A percentile compares a stretch with the other conserved stretches of the same genome.
Evolutionary conservation across 1,139 yeast species (phyloP).

Genomic region (Lodderomyces margitis): DNA sequence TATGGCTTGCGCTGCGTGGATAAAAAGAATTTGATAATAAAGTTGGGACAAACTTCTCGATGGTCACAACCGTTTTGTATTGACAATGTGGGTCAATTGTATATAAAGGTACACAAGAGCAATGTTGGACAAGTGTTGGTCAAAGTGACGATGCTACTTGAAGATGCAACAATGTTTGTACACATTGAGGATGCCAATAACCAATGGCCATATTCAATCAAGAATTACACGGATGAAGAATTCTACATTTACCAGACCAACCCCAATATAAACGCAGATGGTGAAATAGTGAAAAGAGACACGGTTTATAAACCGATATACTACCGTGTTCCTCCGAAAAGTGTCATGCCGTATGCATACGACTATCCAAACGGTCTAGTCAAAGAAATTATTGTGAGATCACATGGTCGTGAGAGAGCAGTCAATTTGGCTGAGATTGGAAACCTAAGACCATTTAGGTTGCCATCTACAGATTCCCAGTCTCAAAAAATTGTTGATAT

Average conservation of each 20-base stretch:
- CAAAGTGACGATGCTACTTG: constrained; percentile 71
- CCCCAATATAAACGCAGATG: constrained; percentile 74
- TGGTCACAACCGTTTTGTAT: constrained; percentile 92
- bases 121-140: constrained; percentile 66
- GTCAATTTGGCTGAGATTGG: constrained; percentile 93
- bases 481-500: constrained; percentile 64
- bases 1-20: constrained; percentile 54
- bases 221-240: constrained; percentile 84
- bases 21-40: constrained; percentile 55
- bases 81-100: constrained; percentile 79
- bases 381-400: constrained; percentile 73
- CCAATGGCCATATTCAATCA: constrained; percentile 89
- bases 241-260: constrained; percentile 84
- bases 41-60: constrained; percentile 57
- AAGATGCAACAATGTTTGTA: constrained; percentile 77
- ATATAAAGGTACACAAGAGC: constrained; percentile 64
- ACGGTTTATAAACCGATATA: constrained; percentile 67
- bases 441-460: constrained; percentile 77
- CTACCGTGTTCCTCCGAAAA: constrained; percentile 79
- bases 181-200: constrained; percentile 70
- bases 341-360: constrained; percentile 99
- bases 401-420: constrained; percentile 72
- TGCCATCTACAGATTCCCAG: constrained; percentile 50
- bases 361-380: constrained; percentile 90
- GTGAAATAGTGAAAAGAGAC: constrained; percentile 51